Percentiles rank a stretch among this genome's conserved stretches.
phyloP scores from a whole-genome alignment of 2,329 filamentous ascomycete genomes.

The Phialocephala subalpina region DNA sequence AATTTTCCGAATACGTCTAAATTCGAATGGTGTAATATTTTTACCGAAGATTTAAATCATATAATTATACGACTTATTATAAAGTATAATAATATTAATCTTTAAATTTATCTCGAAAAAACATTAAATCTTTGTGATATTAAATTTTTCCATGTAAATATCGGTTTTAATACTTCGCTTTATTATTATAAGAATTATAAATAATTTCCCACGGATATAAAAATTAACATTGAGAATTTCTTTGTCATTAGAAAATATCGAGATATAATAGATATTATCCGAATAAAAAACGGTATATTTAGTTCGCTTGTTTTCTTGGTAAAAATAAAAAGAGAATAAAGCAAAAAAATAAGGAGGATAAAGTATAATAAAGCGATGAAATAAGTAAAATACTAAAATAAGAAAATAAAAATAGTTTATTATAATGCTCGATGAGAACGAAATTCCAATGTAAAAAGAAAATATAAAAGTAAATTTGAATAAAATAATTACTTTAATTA shows the following conservation, averaged over 20 bases:
- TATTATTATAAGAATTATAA: conserved; percentile 13
- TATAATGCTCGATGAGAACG: too few relatives aligned
- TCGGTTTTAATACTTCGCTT: conserved; percentile 11
- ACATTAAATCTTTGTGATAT: too few relatives aligned
- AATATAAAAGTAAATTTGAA: not conserved
- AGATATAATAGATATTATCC: conserved; percentile 7
- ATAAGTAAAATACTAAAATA: conserved; percentile 14
- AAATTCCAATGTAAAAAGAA: too few relatives aligned
- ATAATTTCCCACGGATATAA: conserved; percentile 15
- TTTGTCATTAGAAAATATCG: conserved; percentile 14
- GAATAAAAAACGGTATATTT: conserved; percentile 6
- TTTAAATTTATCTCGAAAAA: too few relatives aligned
- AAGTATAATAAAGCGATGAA: conserved; percentile 11
- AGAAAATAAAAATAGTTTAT: not conserved
- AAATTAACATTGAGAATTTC: conserved; percentile 17
- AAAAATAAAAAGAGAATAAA: conserved; percentile 17
- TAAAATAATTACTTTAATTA: conserved; percentile 5
- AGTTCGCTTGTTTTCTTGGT: conserved; percentile 5
- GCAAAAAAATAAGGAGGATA: conserved; percentile 18
- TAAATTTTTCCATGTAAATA: conserved; percentile 13
- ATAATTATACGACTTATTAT: too few relatives aligned
- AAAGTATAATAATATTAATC: too few relatives aligned
- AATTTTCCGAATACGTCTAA: too few relatives aligned
- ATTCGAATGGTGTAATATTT: too few relatives aligned
- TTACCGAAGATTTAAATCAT: too few relatives aligned